Conservation (phyloP, 2,329 filamentous ascomycete genomes). For the Paecilomyces sp. region DNA sequence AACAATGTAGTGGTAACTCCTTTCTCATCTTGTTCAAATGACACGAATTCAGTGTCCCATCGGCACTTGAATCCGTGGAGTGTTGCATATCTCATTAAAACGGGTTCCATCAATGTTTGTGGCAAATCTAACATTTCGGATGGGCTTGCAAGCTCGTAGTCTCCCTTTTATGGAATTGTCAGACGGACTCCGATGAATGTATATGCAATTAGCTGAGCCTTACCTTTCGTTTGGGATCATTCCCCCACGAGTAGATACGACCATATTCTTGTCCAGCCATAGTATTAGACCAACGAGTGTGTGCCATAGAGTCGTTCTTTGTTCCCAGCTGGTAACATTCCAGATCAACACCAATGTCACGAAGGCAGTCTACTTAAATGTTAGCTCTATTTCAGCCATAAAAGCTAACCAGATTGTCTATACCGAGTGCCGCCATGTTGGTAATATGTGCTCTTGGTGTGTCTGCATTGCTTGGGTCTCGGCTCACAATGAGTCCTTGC, state of each 20-base stretch:
- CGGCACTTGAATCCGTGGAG: conserved; percentile 43
- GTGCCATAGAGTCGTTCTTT: conserved; percentile 37
- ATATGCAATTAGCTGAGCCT: too few species aligned
- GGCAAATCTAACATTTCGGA: conserved; percentile 39
- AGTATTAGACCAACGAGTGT: conserved; percentile 47
- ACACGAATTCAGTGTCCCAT: conserved; percentile 36
- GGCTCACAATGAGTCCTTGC: conserved; percentile 48
- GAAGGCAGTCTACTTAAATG: conserved; percentile 39
- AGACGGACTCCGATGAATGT: too few species aligned
- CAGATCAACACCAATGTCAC: conserved; percentile 45
- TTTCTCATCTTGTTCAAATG: conserved; percentile 20
- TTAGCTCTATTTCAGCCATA: background rate
- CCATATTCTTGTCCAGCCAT: conserved; percentile 49
- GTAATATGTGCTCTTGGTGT: conserved; percentile 56
- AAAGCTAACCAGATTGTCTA: background rate
- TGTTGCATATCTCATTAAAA: conserved; percentile 37
- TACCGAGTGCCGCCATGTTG: conserved; percentile 48
- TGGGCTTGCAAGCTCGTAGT: conserved; percentile 37
- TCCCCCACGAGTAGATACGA: conserved; percentile 46
- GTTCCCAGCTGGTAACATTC: conserved; percentile 32
- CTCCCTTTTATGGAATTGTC: conserved; percentile 23
- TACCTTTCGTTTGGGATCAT: conserved; percentile 37
- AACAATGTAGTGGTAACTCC: conserved; percentile 24
- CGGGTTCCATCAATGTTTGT: conserved; percentile 43
- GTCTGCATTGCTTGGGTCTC: conserved; percentile 44